Evolutionary conservation across 2,329 filamentous ascomycete species (phyloP), one percentile per base, ranked within the genome.

Genomic region (Gnomoniopsis smithogilvyi): DNA sequence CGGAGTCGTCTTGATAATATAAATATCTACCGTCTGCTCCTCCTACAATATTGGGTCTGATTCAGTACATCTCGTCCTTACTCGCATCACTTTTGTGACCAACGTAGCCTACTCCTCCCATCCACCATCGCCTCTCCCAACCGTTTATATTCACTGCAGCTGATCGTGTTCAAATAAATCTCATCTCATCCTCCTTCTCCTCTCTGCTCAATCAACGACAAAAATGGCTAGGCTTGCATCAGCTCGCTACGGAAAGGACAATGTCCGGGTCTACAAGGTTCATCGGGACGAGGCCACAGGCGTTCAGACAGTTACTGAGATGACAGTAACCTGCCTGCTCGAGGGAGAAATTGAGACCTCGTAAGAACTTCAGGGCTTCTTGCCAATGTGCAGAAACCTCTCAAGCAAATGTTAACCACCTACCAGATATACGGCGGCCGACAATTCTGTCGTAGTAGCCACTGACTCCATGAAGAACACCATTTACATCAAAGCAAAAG

Each of bases 381-480:
- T 19, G 24, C 19, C 19, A 46, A 49, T 46, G 60, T 12, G 61
- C 60, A 14, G 6, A 19, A 26, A 30, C 15, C 30, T n/a, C 45
- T 2, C 21, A 22, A 24, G 30, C 12, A 15, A 14, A 49, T 49
- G 26, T 30, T 47, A 34, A 43, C 30, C 6, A 6, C 1, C 3
- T 6, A 4, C 69, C 63, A 96, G 91, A 64, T 99, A 96, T 82
- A 99, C 94, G 63, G 76, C 84, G 70, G 94, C 92, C 67, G 93
- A 99, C 80, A 99, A 99, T 82, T 90, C 88, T 68, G 91, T 96
- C 65, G 86, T 99, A 60, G 94, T 99, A 62, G 92, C 95, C 64
- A 99, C 95, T 62, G 95, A 99, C 76, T 94, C 92, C 26, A 96
- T 98, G 79, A 99, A 99, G 81, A 96, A 99, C 78, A 98, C 90